phyloP scores from a whole-genome alignment of 371 early-diverging fungal species.

The Rhizopus microsporus region DNA sequence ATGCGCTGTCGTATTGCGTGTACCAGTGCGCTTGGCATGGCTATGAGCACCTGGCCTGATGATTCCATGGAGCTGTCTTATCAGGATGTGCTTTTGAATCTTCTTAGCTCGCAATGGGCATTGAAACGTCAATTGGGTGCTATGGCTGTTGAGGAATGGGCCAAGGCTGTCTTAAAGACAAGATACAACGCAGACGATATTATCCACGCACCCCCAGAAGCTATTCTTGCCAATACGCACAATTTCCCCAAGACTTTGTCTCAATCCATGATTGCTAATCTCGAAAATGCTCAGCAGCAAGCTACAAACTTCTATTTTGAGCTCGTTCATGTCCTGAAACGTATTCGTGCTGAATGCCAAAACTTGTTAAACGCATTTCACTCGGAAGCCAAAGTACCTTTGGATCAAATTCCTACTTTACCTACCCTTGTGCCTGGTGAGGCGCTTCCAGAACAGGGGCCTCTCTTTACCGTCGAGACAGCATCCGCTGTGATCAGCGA shows the following conservation, averaged over 20 bases:
- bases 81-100: conserved; percentile 50
- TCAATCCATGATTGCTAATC: conserved; percentile 51
- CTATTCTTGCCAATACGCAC: conserved; percentile 37
- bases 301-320: conserved; percentile 63
- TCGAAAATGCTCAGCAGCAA: conserved; percentile 46
- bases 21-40: conserved; percentile 77
- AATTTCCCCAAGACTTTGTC: conserved; percentile 58
- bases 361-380: conserved; percentile 63
- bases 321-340: conserved; percentile 65
- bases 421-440: conserved; percentile 60
- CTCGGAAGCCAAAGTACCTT: conserved; percentile 55
- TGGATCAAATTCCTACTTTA: conserved; percentile 54
- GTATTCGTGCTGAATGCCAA: conserved; percentile 78
- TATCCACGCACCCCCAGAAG: conserved; percentile 48
- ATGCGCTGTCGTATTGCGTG: conserved; percentile 81
- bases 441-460: conserved; percentile 43
- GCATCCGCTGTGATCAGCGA: conserved; percentile 58
- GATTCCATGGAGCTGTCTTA: conserved; percentile 58
- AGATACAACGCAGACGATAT: conserved; percentile 47
- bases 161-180: conserved; percentile 50
- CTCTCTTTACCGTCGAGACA: conserved; percentile 64
- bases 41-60: conserved; percentile 69
- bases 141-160: conserved; percentile 86
- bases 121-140: conserved; percentile 78
- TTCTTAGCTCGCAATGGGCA: conserved; percentile 74